Conservation (phyloP, 768 basidiomycete genomes). For the Tricholoma saponaceum region DNA sequence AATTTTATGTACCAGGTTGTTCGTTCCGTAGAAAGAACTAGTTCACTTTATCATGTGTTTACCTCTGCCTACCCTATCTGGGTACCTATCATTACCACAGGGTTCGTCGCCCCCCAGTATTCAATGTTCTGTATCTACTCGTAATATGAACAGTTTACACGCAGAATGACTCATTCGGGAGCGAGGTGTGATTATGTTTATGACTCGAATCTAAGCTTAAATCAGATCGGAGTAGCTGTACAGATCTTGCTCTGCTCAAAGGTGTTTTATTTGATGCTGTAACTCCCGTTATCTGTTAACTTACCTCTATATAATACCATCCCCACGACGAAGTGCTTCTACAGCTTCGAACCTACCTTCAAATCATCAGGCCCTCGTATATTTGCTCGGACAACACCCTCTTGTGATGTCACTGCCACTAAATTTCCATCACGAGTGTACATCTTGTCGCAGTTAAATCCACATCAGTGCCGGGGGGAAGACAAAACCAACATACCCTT, state of each 20-base stretch:
- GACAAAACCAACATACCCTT: constrained; percentile 40
- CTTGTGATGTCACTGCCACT: constrained; percentile 76
- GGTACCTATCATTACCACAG: neutral
- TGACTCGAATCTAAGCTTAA: no score
- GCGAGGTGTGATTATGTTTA: no score
- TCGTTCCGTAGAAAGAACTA: constrained; percentile 98
- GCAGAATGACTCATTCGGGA: neutral
- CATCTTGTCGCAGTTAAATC: constrained; percentile 36
- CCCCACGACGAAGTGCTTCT: constrained; percentile 2
- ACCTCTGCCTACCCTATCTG: no score
- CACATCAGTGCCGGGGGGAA: neutral
- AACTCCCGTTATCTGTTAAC: neutral
- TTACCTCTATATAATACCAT: neutral
- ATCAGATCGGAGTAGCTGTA: no score
- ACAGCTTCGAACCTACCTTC: constrained; percentile 32
- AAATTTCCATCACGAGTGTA: constrained; percentile 64
- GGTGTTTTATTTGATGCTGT: no score
- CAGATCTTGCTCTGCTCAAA: no score
- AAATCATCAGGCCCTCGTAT: constrained; percentile 36
- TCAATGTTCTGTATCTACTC: neutral
- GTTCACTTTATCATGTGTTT: constrained; percentile 19
- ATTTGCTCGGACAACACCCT: constrained; percentile 69
- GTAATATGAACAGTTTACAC: neutral
- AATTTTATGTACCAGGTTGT: constrained; percentile 57
- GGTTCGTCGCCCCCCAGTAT: neutral